These are phyloP conservation scores for Candida andamanensis DNA, from an alignment of 805 yeast genomes.

Conservation along the genomic window DNA sequence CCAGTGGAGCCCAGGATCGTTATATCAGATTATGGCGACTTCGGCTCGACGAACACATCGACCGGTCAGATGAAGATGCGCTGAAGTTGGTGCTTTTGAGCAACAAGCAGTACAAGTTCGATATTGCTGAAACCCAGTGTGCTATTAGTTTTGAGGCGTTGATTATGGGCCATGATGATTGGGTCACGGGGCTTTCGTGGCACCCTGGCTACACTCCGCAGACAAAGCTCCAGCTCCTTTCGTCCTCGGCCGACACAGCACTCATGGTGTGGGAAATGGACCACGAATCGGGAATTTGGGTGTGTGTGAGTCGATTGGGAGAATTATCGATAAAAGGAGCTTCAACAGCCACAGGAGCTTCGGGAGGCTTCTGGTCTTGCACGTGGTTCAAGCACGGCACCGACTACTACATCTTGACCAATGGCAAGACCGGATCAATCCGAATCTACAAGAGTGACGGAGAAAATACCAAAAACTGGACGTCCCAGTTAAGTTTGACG, in stretches of 20 bases:
- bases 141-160: conserved; percentile 84
- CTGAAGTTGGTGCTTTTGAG: conserved; percentile 51
- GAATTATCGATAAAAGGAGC: conserved; percentile 96
- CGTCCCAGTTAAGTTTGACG: conserved; percentile 53
- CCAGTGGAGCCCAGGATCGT: conserved; percentile 90
- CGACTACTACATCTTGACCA: conserved; percentile 55
- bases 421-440: conserved; percentile 92
- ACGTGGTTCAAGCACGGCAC: conserved; percentile 55
- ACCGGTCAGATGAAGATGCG: conserved; percentile 52
- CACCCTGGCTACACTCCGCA: conserved; percentile 40
- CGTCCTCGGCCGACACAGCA: conserved; percentile 91
- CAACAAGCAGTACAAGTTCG: conserved; percentile 68
- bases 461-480: conserved; percentile 30
- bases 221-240: conserved; percentile 53
- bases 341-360: conserved; percentile 95
- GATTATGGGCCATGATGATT: conserved; percentile 96
- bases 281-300: conserved; percentile 82
- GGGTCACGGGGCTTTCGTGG: conserved; percentile 88
- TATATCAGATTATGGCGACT: conserved; percentile 89
- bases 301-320: conserved; percentile 74
- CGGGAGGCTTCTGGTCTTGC: conserved; percentile 59
- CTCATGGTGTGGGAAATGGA: conserved; percentile 94
- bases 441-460: conserved; percentile 59
- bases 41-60: conserved; percentile 49
- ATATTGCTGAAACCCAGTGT: conserved; percentile 33